Conservation (phyloP, 2,329 filamentous ascomycete genomes). For the Hypoxylon sp. region DNA sequence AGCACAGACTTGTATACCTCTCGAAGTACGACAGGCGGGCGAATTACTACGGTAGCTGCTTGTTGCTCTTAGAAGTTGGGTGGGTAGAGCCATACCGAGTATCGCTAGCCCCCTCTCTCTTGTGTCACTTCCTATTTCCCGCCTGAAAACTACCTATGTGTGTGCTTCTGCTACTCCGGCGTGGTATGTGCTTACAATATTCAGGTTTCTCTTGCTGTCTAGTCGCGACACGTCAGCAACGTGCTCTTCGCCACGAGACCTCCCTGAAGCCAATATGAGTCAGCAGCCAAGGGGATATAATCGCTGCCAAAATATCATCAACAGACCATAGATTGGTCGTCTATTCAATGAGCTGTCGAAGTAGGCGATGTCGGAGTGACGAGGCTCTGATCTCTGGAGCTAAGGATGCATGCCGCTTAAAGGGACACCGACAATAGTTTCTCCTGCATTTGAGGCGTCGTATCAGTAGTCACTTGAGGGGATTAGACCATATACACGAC, state of each 20-base stretch:
- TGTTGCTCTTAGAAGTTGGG: background rate
- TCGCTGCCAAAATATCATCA: background rate
- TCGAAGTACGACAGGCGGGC: background rate
- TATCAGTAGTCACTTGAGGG: background rate
- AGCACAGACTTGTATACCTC: background rate
- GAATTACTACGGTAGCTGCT: background rate
- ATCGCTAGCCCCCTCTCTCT: background rate
- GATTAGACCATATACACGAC: background rate
- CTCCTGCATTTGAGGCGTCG: background rate
- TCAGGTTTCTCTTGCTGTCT: background rate
- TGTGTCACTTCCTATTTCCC: background rate
- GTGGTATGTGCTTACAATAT: background rate
- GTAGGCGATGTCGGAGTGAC: background rate
- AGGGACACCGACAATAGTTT: conserved; percentile 5
- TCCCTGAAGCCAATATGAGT: background rate
- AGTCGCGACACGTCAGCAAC: conserved; percentile 9
- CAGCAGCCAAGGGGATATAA: background rate
- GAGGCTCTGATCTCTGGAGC: background rate
- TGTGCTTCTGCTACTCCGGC: background rate
- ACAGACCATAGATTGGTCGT: background rate
- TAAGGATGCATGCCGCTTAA: background rate
- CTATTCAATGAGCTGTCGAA: background rate
- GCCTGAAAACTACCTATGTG: background rate
- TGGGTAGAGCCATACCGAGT: background rate
- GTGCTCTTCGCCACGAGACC: background rate